These are phyloP conservation scores for Coemansia nantahalensis DNA, from an alignment of 192 early-diverging fungal genomes.

Conservation along the genomic window DNA sequence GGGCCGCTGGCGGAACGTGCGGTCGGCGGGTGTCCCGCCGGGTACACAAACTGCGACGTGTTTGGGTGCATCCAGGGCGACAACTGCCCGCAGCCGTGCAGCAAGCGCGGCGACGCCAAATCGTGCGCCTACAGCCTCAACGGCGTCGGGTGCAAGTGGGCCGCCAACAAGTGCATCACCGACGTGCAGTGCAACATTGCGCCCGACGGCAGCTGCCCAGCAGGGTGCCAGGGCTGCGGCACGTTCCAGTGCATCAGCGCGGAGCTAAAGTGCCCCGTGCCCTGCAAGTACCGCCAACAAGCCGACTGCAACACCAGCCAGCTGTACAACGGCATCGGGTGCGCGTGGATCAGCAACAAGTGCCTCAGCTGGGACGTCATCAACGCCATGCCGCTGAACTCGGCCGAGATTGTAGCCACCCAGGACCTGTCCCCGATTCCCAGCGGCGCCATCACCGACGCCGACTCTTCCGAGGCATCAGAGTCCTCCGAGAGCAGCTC, in stretches of 20 bases:
- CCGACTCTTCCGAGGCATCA: background rate
- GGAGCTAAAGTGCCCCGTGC: conserved; percentile 24
- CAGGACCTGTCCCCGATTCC: conserved; percentile 7
- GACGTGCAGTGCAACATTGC: conserved; percentile 24
- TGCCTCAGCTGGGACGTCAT: conserved; percentile 28
- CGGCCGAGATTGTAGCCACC: conserved; percentile 1
- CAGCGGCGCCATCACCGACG: background rate
- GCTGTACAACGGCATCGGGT: conserved; percentile 22
- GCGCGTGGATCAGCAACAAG: conserved; percentile 22
- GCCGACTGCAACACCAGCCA: conserved; percentile 13
- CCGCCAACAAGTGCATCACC: conserved; percentile 22
- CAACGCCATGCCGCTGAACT: conserved; percentile 9
- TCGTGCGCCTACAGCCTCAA: conserved; percentile 33
- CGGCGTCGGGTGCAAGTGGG: conserved; percentile 38
- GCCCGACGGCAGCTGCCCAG: conserved; percentile 17
- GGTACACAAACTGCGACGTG: conserved; percentile 21
- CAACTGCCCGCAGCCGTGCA: conserved; percentile 21
- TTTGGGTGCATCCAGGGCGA: conserved; percentile 37
- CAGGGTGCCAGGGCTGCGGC: conserved; percentile 29
- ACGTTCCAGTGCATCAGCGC: conserved; percentile 30
- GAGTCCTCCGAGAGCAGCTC: background rate
- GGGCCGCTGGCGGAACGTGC: conserved; percentile 1
- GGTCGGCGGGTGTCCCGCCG: conserved; percentile 12
- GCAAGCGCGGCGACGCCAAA: conserved; percentile 1
- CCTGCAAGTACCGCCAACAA: conserved; percentile 12